phyloP scores from a whole-genome alignment of 805 yeast species.

The Ogataea angusta region DNA sequence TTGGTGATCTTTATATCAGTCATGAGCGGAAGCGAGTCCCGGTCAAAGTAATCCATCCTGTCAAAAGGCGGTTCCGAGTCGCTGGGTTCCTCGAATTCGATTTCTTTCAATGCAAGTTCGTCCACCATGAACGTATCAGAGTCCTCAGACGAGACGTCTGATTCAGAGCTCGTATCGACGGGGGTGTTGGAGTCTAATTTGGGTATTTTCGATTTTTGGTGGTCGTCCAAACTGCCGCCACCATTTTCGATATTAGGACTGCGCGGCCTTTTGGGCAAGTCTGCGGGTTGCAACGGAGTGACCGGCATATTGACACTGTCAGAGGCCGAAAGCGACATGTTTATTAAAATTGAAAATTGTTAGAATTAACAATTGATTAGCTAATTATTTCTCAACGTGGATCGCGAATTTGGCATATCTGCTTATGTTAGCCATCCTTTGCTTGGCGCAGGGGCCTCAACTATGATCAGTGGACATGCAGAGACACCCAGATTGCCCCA shows the following conservation, averaged over 20 bases:
- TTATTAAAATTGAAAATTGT: slow-evolving; percentile 1
- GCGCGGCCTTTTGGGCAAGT: slow-evolving; percentile 1
- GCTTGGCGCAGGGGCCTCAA: too few species aligned
- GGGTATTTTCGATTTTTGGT: neutral
- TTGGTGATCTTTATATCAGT: slow-evolving; percentile 32
- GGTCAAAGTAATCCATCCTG: slow-evolving; percentile 14
- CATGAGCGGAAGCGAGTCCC: slow-evolving; percentile 20
- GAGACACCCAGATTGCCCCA: too few species aligned
- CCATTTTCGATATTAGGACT: slow-evolving; percentile 6
- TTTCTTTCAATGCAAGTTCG: slow-evolving; percentile 9
- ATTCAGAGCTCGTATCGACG: slow-evolving; percentile 2
- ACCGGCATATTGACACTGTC: slow-evolving; percentile 1
- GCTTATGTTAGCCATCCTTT: neutral
- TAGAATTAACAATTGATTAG: neutral
- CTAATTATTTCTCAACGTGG: neutral
- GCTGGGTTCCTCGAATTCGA: slow-evolving; percentile 4
- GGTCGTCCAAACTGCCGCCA: slow-evolving; percentile 1
- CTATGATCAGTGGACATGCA: too few species aligned
- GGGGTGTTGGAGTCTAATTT: neutral
- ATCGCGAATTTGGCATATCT: neutral
- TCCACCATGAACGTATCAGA: neutral
- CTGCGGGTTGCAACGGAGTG: slow-evolving; percentile 1
- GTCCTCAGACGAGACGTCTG: slow-evolving; percentile 4
- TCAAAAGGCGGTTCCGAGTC: slow-evolving; percentile 5
- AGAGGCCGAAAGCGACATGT: slow-evolving; percentile 6